Base-by-base conservation (phyloP, 2,329 filamentous ascomycete genomes). In the Paracamarosporium sp. region DNA sequence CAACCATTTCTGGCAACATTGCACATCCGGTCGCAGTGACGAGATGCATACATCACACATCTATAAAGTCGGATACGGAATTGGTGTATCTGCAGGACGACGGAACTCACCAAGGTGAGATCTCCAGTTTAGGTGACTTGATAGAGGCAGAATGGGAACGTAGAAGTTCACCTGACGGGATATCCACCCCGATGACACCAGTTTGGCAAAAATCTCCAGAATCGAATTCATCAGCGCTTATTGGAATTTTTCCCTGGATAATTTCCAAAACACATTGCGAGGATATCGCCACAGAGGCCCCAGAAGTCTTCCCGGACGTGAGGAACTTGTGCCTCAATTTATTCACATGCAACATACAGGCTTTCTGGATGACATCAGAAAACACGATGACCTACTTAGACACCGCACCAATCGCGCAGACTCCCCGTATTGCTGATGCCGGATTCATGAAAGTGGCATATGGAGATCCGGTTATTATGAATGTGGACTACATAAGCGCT, bases 21-120 rank as follows among this genome's bases (percentile, higher is more conserved):
- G 15, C 44, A 15, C 52, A 31, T 43, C 52, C 52, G 20, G 44
- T 55, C 12, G 52, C 43, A 15, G 27, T 48, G 35, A 20, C 52
- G 27, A 48, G 24, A 48, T 55, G 52, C 20, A 24, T 22, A 12
- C 20, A 28, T 9, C 9, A 5, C 9, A 15, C 6, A 15, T 4
- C 2, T n/a, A 36, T 38, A 20, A 20, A 5, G 4, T n/a, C 44
- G 7, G 47, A 28, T 6, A 38, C 47, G 11, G 5, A n/a, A 15
- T 7, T 50, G n/a, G 6, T 17, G 12, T 50, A 50, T 24, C n/a
- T 38, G 2, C 30, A 38, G 24, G 47, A 50, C 27, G 35, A 38
- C 27, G 47, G 47, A 11, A 38, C 22, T 3, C 24, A 20, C 47
- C 35, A 50, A 50, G 47, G 17, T 15, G 20, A 6, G 1, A 6